These are phyloP conservation scores for Myxozyma monticola DNA, from an alignment of 805 yeast species.

Conservation along the genomic window DNA sequence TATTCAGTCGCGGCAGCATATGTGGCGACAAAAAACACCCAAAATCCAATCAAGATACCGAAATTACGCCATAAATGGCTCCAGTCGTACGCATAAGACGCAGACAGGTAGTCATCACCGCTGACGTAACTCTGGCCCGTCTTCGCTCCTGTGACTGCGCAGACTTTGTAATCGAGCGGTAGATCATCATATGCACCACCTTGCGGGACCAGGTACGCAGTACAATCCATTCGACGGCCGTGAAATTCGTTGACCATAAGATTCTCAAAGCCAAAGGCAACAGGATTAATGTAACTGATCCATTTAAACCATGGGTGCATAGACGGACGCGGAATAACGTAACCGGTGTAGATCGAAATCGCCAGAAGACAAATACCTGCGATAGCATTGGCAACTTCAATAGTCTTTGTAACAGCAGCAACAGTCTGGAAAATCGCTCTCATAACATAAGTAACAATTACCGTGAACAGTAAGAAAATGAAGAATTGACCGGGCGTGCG, in stretches of 20 bases:
- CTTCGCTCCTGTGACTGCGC: conserved; percentile 60
- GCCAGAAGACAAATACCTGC: conserved; percentile 47
- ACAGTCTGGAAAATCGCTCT: conserved; percentile 51
- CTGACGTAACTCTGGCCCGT: conserved; percentile 52
- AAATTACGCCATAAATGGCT: conserved; percentile 78
- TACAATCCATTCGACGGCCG: conserved; percentile 56
- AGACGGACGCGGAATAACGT: conserved; percentile 50
- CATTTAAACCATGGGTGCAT: conserved; percentile 76
- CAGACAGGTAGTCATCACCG: conserved; percentile 59
- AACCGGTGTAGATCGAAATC: conserved; percentile 49
- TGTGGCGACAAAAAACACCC: conserved; percentile 39
- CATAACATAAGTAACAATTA: conserved; percentile 53
- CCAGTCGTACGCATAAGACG: conserved; percentile 53
- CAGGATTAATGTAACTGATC: conserved; percentile 60
- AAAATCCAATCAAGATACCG: conserved; percentile 62
- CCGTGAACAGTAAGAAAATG: conserved; percentile 47
- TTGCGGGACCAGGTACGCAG: conserved; percentile 50
- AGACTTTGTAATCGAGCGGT: conserved; percentile 45
- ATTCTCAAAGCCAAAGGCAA: conserved; percentile 60
- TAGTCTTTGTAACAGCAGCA: conserved; percentile 38
- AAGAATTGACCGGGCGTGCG: conserved; percentile 58
- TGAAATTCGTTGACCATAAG: conserved; percentile 67
- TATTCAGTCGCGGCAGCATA: conserved; percentile 40
- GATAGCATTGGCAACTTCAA: conserved; percentile 48
- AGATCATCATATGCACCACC: conserved; percentile 61